Conservation (phyloP, 1,139 yeast species). For the Taphrina wiesneri region DNA sequence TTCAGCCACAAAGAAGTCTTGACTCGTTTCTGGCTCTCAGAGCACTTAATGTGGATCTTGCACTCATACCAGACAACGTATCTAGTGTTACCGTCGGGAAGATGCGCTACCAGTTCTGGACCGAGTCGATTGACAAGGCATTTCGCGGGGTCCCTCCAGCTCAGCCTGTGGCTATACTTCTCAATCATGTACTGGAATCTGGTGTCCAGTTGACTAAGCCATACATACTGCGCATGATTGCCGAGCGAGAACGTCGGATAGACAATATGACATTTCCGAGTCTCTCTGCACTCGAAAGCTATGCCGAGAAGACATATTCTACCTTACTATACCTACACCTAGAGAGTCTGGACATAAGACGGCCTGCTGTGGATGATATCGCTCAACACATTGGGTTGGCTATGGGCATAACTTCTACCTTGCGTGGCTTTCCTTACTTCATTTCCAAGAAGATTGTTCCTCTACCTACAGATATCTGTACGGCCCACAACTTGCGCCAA, state of each 20-base stretch:
- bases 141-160: constrained; percentile 44
- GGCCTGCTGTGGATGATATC: constrained; percentile 57
- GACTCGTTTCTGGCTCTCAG: constrained; percentile 68
- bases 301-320: constrained; percentile 79
- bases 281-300: constrained; percentile 64
- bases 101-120: constrained; percentile 49
- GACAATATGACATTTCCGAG: constrained; percentile 54
- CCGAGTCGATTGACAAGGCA: constrained; percentile 45
- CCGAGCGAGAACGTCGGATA: constrained; percentile 58
- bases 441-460: constrained; percentile 53
- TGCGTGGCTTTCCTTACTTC: constrained; percentile 63
- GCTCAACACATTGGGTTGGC: constrained; percentile 82
- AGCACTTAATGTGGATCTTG: constrained; percentile 68
- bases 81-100: constrained; percentile 45
- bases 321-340: constrained; percentile 71
- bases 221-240: constrained; percentile 62
- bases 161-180: constrained; percentile 65
- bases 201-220: constrained; percentile 54
- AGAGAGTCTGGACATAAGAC: constrained; percentile 51
- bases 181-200: constrained; percentile 45
- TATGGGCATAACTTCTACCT: constrained; percentile 65
- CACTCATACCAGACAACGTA: constrained; percentile 57
- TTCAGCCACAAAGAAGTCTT: constrained; percentile 66
- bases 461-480: constrained; percentile 65
- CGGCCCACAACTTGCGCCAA: constrained; percentile 60